Percentiles rank a stretch among this genome's conserved stretches.
Evolutionary conservation across 129 eudicot genomes (phyloP).

Genomic region (Flaveria bidentis): DNA sequence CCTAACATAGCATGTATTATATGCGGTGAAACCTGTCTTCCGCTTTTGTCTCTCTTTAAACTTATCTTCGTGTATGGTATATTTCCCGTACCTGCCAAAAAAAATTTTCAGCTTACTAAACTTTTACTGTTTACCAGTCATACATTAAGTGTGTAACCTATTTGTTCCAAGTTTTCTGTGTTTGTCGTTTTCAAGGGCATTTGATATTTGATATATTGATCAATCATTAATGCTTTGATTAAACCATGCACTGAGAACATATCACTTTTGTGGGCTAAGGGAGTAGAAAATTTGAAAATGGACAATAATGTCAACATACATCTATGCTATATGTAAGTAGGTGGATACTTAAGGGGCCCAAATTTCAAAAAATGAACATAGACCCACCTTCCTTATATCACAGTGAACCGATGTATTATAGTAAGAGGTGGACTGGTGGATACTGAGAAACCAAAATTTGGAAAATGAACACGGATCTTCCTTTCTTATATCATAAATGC

Average conservation of each 20-base stretch:
- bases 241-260: not conserved
- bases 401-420: not conserved
- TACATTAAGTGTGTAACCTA: not conserved
- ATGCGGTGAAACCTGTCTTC: not conserved
- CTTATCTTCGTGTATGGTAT: not conserved
- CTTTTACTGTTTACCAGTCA: not conserved
- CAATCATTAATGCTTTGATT: not conserved
- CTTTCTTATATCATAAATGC: not conserved
- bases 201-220: not conserved
- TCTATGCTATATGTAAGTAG: not conserved
- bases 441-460: not conserved
- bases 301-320: not conserved
- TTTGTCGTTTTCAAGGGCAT: not conserved
- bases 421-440: not conserved
- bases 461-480: not conserved
- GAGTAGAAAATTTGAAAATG: conserved; percentile 14
- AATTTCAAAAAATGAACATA: too few relatives aligned
- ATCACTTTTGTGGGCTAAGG: not conserved
- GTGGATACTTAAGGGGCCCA: not conserved
- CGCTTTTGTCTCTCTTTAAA: not conserved
- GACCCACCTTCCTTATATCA: not conserved
- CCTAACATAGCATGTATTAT: not conserved
- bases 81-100: not conserved
- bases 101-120: not conserved
- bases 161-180: not conserved